Evolutionary conservation across 2,329 filamentous ascomycete genomes (phyloP), one percentile per base, ranked within the genome.

Genomic region (Neonectria coccinea): DNA sequence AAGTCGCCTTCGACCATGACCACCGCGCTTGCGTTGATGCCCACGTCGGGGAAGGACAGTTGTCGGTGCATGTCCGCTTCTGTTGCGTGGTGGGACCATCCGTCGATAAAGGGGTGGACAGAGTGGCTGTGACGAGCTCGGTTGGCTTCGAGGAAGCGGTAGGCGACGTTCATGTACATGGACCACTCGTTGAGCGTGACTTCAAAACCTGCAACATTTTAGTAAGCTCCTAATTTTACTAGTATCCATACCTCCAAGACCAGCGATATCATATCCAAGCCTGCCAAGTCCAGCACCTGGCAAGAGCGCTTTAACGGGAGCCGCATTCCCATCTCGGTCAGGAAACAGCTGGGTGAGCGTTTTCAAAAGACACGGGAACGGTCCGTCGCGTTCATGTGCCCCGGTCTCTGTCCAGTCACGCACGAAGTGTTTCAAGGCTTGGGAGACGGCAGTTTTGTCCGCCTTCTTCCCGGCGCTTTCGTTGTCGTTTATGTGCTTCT

Each of bases 121-220:
- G 71, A 70, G 8, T 77, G 69, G 2, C 75, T 67, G 5, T 73
- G 61, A 0, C 68, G 53, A 0, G 44, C n/a, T 3, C 73, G 66
- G 44, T 78, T 68, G 5, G 74, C 71, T 44, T 82, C 79, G 5
- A 87, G 71, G 65, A 82, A 86, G 1, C 85, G 81, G 65, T 87
- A 87, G 0, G 80, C 83, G 1, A 85, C 66, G 62, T 86, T 87
- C 83, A 88, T 86, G 66, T 83, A 88, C 74, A 83, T 82, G 1
- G 85, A 87, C 83, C 83, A 88, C 73, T 89, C 86, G 67, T 88
- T 88, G 57, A 82, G 76, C 0, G 84, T 85, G 0, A 87, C 85
- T 25, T 86, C 77, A 59, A 86, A 85, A 1, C 78, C 82, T 81
- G 3, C 3, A 2, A 18, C 4, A 11, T 14, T 51, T 25, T 16